A percentile compares a stretch with the other conserved stretches of the same genome.
phyloP scores from a whole-genome alignment of 768 basidiomycete genomes.

The Pleurotus eryngii region DNA sequence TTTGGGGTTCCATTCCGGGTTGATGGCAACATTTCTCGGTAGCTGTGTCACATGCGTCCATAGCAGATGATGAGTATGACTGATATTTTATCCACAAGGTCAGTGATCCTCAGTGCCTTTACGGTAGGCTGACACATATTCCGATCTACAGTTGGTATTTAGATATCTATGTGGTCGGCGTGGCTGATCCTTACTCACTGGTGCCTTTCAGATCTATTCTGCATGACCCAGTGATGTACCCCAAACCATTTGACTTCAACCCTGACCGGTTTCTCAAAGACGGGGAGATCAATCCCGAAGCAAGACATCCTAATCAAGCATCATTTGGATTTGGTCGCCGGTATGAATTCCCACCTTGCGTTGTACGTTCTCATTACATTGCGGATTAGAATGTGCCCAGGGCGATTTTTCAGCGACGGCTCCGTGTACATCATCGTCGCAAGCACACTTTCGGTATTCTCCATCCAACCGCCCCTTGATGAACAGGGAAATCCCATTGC shows the following conservation, averaged over 20 bases:
- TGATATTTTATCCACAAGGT: conserved; percentile 31
- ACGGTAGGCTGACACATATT: neutral
- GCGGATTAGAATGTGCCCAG: conserved; percentile 19
- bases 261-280: conserved; percentile 28
- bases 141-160: conserved; percentile 27
- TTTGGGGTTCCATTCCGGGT: neutral
- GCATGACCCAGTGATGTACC: conserved; percentile 18
- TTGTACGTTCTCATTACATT: neutral
- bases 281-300: conserved; percentile 16
- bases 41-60: conserved; percentile 20
- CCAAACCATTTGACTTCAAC: conserved; percentile 21
- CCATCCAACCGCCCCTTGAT: conserved; percentile 15
- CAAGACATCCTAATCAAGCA: conserved; percentile 19
- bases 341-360: conserved; percentile 10
- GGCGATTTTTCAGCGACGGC: conserved; percentile 17
- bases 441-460: conserved; percentile 15
- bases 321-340: conserved; percentile 32
- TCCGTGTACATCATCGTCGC: conserved; percentile 16
- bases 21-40: neutral
- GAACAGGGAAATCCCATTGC: conserved; percentile 13
- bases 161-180: no score
- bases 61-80: conserved; percentile 32
- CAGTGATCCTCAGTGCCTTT: conserved; percentile 19
- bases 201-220: conserved; percentile 12
- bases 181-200: no score